These are phyloP conservation scores for Isatis tinctoria DNA, from an alignment of 345 rosid genomes.

Conservation along the genomic window DNA sequence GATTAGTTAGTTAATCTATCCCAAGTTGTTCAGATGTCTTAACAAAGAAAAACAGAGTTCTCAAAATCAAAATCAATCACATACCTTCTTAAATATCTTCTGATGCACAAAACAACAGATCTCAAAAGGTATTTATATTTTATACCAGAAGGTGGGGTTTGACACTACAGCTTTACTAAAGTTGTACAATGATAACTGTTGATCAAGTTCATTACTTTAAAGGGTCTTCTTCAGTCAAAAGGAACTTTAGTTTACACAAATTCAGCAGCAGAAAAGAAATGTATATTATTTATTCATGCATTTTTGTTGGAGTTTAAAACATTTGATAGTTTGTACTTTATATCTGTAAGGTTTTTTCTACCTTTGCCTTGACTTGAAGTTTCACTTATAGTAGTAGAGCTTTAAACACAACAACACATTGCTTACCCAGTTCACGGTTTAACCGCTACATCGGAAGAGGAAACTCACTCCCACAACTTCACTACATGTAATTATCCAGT, in stretches of 20 bases:
- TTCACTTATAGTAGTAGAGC: too few relatives aligned
- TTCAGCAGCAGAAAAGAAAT: background rate
- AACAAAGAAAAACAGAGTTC: background rate
- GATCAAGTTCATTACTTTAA: conserved; percentile 19
- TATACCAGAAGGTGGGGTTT: conserved; percentile 4
- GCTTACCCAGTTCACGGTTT: too few relatives aligned
- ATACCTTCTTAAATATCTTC: background rate
- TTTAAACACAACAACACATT: too few relatives aligned
- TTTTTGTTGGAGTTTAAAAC: background rate
- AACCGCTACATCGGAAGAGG: too few relatives aligned
- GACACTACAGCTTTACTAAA: conserved; percentile 13
- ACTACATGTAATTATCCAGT: too few relatives aligned
- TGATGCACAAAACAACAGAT: background rate
- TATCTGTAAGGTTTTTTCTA: too few relatives aligned
- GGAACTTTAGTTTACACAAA: background rate
- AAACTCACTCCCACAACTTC: too few relatives aligned
- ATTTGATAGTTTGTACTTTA: background rate
- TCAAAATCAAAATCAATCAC: background rate
- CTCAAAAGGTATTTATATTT: background rate
- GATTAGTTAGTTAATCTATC: conserved; percentile 33
- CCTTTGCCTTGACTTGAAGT: too few relatives aligned
- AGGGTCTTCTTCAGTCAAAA: conserved; percentile 33
- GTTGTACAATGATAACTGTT: conserved; percentile 19
- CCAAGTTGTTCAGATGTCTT: conserved; percentile 29
- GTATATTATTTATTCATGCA: background rate